Percentiles rank a stretch among this genome's conserved stretches.
Evolutionary conservation across 495 filamentous ascomycete species (phyloP).

Genomic region (Aspergillus saccharolyticus): DNA sequence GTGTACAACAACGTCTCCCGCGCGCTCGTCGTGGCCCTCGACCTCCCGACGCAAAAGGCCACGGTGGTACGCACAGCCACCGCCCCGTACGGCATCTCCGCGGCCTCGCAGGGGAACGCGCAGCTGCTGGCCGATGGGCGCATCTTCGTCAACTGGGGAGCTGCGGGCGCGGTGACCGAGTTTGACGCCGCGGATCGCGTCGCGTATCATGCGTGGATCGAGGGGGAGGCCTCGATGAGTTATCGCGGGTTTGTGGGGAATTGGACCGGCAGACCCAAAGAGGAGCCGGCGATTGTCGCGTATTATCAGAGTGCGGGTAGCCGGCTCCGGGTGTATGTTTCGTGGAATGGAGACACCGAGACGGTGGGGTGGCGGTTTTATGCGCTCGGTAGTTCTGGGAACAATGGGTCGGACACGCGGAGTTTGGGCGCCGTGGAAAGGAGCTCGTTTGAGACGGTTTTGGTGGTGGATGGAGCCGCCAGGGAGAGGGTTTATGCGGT

Average conservation of each 20-base stretch:
- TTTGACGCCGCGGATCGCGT: constrained; percentile 35
- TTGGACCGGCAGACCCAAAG: constrained; percentile 22
- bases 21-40: constrained; percentile 42
- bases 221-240: constrained; percentile 17
- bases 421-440: constrained; percentile 3
- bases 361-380: constrained; percentile 29
- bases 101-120: constrained; percentile 48
- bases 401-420: no score
- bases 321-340: constrained; percentile 23
- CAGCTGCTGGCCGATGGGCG: constrained; percentile 48
- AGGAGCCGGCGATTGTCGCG: constrained; percentile 23
- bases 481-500: not conserved
- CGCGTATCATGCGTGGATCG: constrained; percentile 30
- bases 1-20: constrained; percentile 27
- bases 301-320: constrained; percentile 5
- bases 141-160: constrained; percentile 48
- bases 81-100: constrained; percentile 36
- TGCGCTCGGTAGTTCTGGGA: not conserved
- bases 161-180: constrained; percentile 44
- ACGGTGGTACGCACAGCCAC: constrained; percentile 22
- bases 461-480: not conserved
- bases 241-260: constrained; percentile 23
- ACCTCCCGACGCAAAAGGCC: constrained; percentile 35
- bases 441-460: constrained; percentile 3
- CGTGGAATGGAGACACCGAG: constrained; percentile 40